Base-by-base conservation (phyloP, 108 stramenopile species). In the Conticribra guillardii region DNA sequence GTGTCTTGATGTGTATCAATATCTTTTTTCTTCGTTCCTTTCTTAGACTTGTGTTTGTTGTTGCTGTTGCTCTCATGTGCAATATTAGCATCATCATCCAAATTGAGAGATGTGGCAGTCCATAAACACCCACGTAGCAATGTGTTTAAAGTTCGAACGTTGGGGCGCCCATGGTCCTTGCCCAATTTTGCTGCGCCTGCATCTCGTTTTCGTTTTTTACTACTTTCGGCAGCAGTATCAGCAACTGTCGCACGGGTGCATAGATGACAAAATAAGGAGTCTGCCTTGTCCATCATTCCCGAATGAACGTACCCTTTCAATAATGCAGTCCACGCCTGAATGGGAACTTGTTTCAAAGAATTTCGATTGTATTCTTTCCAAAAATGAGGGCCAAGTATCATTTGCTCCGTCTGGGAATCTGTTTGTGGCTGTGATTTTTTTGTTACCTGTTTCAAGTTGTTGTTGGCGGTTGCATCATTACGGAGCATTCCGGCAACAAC, bases 121-220 rank as follows among this genome's bases (percentile, higher is more conserved):
- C 94, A 95, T 8, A 95, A 74, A 67, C 90, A 92, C 27, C 94
- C 94, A 54, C 94, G 57, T 31, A 92, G 56, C 22, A 95, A 47
- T 49, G 94, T 95, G 62, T 95, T 95, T 23, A 95, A 60, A 24
- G 91, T 92, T 48, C 94, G 62, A 8, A 90, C 87, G 73, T 92
- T 92, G 17, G 91, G 89, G 18, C 74, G 31, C 34, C 47, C 52
- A n/a, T 77, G 56, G 15, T 34, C 28, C 54, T 71, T 64, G n/a
- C n/a, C n/a, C n/a, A n/a, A n/a, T n/a, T n/a, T n/a, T n/a, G n/a
- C n/a, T n/a, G n/a, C n/a, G 21, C 52, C 31, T 59, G 26, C 54
- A 19, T n/a, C 56, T 41, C 27, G 71, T 58, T 54, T 74, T n/a
- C 67, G 30, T 32, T 50, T 71, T 47, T 65, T 47, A 33, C 17